Percentiles rank a stretch among this genome's conserved stretches.
Conservation (phyloP, 345 rosid species). For the Capsella bursapastoris region DNA sequence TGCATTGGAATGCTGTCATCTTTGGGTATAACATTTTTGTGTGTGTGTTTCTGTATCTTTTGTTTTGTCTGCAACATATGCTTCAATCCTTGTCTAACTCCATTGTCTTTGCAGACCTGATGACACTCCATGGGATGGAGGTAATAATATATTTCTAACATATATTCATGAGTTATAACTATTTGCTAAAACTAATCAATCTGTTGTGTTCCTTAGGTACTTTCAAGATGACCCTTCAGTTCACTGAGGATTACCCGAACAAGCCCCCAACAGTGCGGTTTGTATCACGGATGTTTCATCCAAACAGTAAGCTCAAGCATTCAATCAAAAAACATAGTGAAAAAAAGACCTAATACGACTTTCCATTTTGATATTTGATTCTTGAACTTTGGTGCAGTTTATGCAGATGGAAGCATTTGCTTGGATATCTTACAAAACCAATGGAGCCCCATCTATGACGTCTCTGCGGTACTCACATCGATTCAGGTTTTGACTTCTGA, state of each 20-base stretch:
- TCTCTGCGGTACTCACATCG: slow-evolving; percentile 75
- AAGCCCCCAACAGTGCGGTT: slow-evolving; percentile 75
- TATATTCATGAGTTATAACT: background rate
- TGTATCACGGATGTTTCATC: slow-evolving; percentile 82
- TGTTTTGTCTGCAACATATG: background rate
- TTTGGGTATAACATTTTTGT: slow-evolving; percentile 47
- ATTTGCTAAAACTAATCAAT: background rate
- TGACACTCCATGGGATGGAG: slow-evolving; percentile 91
- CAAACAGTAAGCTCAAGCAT: slow-evolving; percentile 60
- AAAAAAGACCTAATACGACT: background rate
- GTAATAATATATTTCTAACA: slow-evolving; percentile 43
- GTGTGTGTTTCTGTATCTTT: background rate
- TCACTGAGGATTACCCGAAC: slow-evolving; percentile 75
- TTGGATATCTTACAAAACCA: slow-evolving; percentile 79
- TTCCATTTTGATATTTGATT: background rate
- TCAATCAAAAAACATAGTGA: background rate
- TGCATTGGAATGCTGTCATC: slow-evolving; percentile 70
- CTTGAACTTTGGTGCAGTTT: slow-evolving; percentile 50
- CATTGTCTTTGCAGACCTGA: slow-evolving; percentile 65
- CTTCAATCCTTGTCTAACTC: slow-evolving; percentile 14
- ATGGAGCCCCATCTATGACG: slow-evolving; percentile 86
- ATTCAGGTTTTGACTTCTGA: slow-evolving; percentile 58
- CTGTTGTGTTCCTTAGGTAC: slow-evolving; percentile 56
- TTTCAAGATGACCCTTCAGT: slow-evolving; percentile 72
- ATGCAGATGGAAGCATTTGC: slow-evolving; percentile 85